A percentile compares a stretch with the other conserved stretches of the same genome.
phyloP scores from a whole-genome alignment of 2,329 filamentous ascomycete genomes.

The Mycogone perniciosa region DNA sequence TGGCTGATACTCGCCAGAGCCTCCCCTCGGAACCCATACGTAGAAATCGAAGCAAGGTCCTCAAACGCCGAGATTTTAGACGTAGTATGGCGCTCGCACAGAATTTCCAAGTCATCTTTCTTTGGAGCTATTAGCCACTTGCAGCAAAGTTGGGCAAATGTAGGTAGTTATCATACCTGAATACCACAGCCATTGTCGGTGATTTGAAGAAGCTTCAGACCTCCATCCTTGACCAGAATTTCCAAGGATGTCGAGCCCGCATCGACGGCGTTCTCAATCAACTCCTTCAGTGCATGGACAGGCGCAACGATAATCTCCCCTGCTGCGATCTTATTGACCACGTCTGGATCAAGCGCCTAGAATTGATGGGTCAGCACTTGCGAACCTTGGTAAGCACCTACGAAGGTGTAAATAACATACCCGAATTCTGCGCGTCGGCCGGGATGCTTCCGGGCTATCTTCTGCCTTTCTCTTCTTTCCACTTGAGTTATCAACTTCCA shows the following conservation, averaged over 20 bases:
- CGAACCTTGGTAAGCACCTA: not conserved
- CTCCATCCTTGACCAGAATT: constrained; percentile 88
- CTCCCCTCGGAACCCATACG: constrained; percentile 97
- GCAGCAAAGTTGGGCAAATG: not conserved
- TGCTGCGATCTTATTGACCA: constrained; percentile 97
- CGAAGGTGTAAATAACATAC: constrained; percentile 25
- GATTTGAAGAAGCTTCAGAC: constrained; percentile 90
- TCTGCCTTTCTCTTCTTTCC: constrained; percentile 48
- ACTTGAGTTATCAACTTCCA: constrained; percentile 36
- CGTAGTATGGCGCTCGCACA: constrained; percentile 94
- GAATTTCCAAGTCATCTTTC: constrained; percentile 84
- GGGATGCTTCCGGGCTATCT: constrained; percentile 29
- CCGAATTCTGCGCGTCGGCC: constrained; percentile 43
- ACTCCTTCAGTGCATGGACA: constrained; percentile 89
- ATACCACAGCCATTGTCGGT: constrained; percentile 97
- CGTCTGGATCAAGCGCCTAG: constrained; percentile 79
- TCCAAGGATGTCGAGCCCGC: constrained; percentile 91
- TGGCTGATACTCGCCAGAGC: constrained; percentile 96
- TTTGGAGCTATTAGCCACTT: constrained; percentile 28
- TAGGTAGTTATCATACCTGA: constrained; percentile 52
- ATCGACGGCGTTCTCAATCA: constrained; percentile 96
- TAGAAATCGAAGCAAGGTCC: constrained; percentile 81
- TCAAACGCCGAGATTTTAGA: constrained; percentile 94
- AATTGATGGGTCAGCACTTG: not conserved
- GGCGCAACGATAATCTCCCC: constrained; percentile 98